Evolutionary conservation across 257 asterid genomes (phyloP).

Genomic region (Petunia secreta): DNA sequence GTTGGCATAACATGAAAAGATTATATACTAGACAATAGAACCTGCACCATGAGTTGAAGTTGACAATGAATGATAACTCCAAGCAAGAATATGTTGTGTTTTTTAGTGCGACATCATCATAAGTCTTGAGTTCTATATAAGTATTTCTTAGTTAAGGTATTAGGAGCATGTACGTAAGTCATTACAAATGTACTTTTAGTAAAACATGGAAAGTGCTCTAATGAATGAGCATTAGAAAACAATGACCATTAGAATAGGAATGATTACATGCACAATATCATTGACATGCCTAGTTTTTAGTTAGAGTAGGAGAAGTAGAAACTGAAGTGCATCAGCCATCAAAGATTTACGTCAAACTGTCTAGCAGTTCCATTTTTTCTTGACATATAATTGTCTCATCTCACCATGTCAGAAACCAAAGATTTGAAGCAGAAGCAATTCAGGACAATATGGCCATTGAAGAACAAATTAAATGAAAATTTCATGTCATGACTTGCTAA

Average conservation of each 20-base stretch:
- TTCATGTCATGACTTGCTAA: not conserved
- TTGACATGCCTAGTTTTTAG: not conserved
- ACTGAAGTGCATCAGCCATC: conserved; percentile 14
- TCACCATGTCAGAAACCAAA: not conserved
- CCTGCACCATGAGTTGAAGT: too few relatives aligned
- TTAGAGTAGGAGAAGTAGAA: not conserved
- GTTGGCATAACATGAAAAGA: not conserved
- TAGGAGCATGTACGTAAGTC: not conserved
- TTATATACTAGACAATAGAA: too few relatives aligned
- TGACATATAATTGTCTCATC: not conserved
- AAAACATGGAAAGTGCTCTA: not conserved
- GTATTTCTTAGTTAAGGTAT: not conserved
- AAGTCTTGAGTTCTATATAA: not conserved
- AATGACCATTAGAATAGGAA: not conserved
- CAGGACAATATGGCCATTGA: not conserved
- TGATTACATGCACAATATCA: not conserved
- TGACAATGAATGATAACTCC: too few relatives aligned
- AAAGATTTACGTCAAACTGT: conserved; percentile 11
- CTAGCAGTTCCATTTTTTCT: conserved; percentile 4
- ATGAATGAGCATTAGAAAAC: too few relatives aligned
- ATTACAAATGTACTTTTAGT: not conserved
- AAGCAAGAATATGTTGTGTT: too few relatives aligned
- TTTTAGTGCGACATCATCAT: too few relatives aligned
- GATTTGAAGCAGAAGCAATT: conserved; percentile 13
- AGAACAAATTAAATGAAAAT: not conserved